Conservation (phyloP, 106 monocot genomes). For the Dendrobium catenatum region DNA sequence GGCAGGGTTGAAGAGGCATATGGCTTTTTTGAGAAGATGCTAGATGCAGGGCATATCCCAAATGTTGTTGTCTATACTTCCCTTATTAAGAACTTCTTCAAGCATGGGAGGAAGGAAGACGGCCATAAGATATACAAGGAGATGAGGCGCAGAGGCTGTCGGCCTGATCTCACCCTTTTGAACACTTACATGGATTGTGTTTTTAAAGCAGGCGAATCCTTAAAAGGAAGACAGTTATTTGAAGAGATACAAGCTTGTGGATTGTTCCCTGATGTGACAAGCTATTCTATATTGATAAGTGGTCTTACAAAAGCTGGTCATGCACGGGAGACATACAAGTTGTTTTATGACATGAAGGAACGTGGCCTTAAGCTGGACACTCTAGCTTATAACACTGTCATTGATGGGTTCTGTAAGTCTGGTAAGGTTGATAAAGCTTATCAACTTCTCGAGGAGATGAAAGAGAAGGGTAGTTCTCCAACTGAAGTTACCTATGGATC, state of each 20-base stretch:
- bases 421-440: constrained; percentile 96
- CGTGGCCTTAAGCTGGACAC: constrained; percentile 73
- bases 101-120: constrained; percentile 80
- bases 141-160: constrained; percentile 60
- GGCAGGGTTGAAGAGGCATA: constrained; percentile 90
- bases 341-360: constrained; percentile 88
- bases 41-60: constrained; percentile 75
- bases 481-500: constrained; percentile 91
- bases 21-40: constrained; percentile 76
- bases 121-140: constrained; percentile 96
- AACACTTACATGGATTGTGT: constrained; percentile 98
- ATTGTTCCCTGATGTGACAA: constrained; percentile 62
- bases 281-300: constrained; percentile 83
- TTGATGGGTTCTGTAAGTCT: constrained; percentile 92
- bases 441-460: constrained; percentile 98
- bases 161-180: constrained; percentile 79
- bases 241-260: constrained; percentile 69
- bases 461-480: constrained; percentile 50
- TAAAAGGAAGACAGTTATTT: constrained; percentile 65
- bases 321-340: constrained; percentile 65
- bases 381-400: constrained; percentile 79
- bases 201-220: constrained; percentile 78
- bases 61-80: constrained; percentile 89
- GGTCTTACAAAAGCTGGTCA: constrained; percentile 82
- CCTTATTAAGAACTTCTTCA: constrained; percentile 79